Base-by-base conservation (phyloP, 805 yeast genomes). In the Vanderwaltozyma tropicalis region DNA sequence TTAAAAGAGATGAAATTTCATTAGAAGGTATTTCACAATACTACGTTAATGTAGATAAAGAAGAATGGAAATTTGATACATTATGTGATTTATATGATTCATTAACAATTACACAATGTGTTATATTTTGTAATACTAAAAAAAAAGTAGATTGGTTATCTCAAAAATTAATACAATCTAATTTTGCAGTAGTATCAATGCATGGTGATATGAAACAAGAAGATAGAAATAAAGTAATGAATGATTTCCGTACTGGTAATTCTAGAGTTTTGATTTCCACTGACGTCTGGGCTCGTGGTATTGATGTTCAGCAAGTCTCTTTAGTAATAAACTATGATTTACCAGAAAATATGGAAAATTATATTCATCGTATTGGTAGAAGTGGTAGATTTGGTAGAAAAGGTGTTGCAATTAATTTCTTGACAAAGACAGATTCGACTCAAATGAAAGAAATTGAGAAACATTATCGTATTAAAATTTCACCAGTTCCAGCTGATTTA, bases 381-480 rank as follows among this genome's bases (percentile, higher is more conserved):
- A 85, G 94, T 52, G 98, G 98, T 57, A 80, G 98, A 66, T 89
- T 89, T 71, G 98, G 98, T 62, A 78, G 98, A 66, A 89, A 88
- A 69, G 98, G 98, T 71, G 89, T 85, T 45, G 96, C 97, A 44
- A 83, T 89, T 61, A 92, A 88, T 71, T 83, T 89, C 57, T 80
- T 88, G 52, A 88, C 97, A 36, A 72, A 71, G 45, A 78, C 78
- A 39, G 96, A 89, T 61, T 71, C 72, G 47, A 70, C 73, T 47
- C 72, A 72, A 58, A 69, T 88, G 68, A 78, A 81, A 60, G 95
- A 83, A 62, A 78, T 92, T 48, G 96, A 89, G 69, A 80, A 71
- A 62, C 85, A 78, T 69, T 89, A 89, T 72, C 74, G 81, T 52
- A 86, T 94, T 38, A 83, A 80, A 67, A 86, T 89, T 46, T 84